Conservation (phyloP, 2,329 filamentous ascomycete genomes). For the Emmonsiellopsis sp. region DNA sequence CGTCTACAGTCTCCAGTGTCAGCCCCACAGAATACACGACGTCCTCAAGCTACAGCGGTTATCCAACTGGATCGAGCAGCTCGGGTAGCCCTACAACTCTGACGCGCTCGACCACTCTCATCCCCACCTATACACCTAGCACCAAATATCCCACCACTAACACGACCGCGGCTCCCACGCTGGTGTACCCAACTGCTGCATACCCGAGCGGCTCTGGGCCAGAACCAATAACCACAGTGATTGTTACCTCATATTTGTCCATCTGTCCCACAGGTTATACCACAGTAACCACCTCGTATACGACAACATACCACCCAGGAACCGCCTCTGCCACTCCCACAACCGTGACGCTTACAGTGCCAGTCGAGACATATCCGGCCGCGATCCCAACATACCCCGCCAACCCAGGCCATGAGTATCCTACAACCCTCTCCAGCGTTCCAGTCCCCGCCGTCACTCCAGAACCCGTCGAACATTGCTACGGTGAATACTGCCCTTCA, state of each 20-base stretch:
- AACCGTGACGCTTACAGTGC: constrained; percentile 29
- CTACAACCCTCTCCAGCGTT: background rate
- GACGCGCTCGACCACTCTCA: too few relatives aligned
- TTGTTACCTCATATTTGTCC: constrained; percentile 32
- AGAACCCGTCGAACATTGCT: background rate
- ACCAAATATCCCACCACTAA: background rate
- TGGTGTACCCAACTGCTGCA: background rate
- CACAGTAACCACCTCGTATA: constrained; percentile 31
- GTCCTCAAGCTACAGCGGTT: too few relatives aligned
- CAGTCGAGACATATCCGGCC: constrained; percentile 3
- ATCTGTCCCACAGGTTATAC: constrained; percentile 37
- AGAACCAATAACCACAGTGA: constrained; percentile 27
- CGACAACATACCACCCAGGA: constrained; percentile 29
- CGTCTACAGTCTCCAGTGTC: too few relatives aligned
- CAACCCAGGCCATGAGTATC: background rate
- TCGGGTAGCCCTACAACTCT: background rate
- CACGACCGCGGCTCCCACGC: background rate
- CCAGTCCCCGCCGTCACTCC: background rate
- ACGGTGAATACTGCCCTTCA: background rate
- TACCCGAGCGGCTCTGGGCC: constrained; percentile 5
- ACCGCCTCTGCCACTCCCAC: constrained; percentile 20
- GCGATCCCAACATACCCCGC: background rate
- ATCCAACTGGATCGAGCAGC: background rate
- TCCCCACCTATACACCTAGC: background rate
- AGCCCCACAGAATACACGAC: too few relatives aligned